phyloP scores from a whole-genome alignment of 2,329 filamentous ascomycete genomes.

The Pleomassaria siparia region DNA sequence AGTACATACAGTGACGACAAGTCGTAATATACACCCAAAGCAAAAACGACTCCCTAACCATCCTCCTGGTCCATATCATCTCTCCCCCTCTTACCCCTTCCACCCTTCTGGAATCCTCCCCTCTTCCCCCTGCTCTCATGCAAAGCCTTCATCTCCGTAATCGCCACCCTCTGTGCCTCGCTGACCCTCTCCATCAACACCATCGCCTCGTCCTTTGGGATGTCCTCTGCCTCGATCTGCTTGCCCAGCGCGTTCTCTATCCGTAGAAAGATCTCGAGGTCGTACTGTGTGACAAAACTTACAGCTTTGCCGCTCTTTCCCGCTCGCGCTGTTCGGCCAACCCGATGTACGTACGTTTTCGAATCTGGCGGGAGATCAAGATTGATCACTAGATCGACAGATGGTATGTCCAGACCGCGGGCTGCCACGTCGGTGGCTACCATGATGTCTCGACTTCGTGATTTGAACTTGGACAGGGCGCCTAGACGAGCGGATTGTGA shows the following conservation, averaged over 20 bases:
- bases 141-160: conserved; percentile 78
- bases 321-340: conserved; percentile 84
- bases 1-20: too few relatives aligned
- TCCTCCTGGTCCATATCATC: conserved; percentile 78
- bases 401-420: conserved; percentile 87
- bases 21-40: too few relatives aligned
- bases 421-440: conserved; percentile 94
- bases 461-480: conserved; percentile 86
- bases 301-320: conserved; percentile 83
- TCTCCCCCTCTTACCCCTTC: conserved; percentile 51
- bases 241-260: conserved; percentile 83
- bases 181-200: conserved; percentile 75
- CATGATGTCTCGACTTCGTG: conserved; percentile 78
- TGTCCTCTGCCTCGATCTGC: conserved; percentile 69
- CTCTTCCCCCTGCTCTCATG: conserved; percentile 65
- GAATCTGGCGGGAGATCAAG: conserved; percentile 80
- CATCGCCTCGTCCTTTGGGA: conserved; percentile 82
- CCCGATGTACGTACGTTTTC: conserved; percentile 89
- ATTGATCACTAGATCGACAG: conserved; percentile 86
- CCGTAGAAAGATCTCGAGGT: conserved; percentile 75
- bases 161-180: conserved; percentile 79
- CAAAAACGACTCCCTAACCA: too few relatives aligned
- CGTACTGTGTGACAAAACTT: conserved; percentile 83
- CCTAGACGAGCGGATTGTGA: conserved; percentile 84
- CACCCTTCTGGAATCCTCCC: conserved; percentile 55